Evolutionary conservation across 75 land plant genomes (phyloP), one percentile per base, ranked within the genome.

Genomic region (Pinus tabuliformis): DNA sequence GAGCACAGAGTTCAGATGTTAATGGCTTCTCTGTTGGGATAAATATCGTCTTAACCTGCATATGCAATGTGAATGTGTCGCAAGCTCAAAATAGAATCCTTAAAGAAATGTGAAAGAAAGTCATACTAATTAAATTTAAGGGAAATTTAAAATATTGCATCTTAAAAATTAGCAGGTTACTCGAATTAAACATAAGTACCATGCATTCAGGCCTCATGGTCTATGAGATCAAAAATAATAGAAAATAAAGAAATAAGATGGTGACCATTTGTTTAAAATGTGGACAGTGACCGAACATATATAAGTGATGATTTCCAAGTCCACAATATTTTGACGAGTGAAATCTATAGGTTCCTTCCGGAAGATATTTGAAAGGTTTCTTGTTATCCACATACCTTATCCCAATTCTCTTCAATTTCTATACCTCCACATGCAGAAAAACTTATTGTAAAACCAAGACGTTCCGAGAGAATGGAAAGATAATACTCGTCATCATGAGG

Each of bases 21-120:
- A 96, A 61, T 54, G 87, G 62, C 77, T 90, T 81, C 36, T 86
- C 97, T 30, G 99, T 87, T 57, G 99, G 97, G 26, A 96, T 85
- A 80, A 86, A 89, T 16, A 96, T 64, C 36, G 91, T 84, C 78
- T 94, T 96, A 30, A 96, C 97, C 98, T 95, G 87, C 59, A 75
- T 13, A 75, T 66, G 62, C 57, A 52, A 42, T 24, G 20, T 3
- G 1, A 39, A 42, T n/a, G 9, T 42, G 72, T 20, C 28, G 54
- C 54, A 9, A 9, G 54, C 12, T 62, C 14, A 26, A 28, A 62
- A 26, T 33, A 24, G 49, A 11, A 18, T 39, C 72, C n/a, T 39
- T 42, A n/a, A 6, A n/a, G 3, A 7, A 20, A 30, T n/a, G 18
- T 20, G 18, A 42, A 42, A 68, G 5, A 64, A 17, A n/a, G 45